Evolutionary conservation across 2,329 filamentous ascomycete genomes (phyloP), one percentile per base, ranked within the genome.

Genomic region (Xylaria sp.): DNA sequence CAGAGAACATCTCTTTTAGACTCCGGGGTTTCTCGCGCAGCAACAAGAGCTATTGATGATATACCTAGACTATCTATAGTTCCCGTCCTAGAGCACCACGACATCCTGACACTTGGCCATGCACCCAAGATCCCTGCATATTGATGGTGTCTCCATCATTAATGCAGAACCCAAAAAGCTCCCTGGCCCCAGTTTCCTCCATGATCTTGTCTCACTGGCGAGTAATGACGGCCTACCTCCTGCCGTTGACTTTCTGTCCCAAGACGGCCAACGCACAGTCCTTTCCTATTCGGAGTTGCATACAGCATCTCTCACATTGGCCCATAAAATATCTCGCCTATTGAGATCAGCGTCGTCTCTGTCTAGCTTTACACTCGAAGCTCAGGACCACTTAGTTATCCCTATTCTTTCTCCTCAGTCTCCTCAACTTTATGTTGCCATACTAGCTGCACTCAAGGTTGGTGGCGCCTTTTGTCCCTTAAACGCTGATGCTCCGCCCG

Each of bases 391-490:
- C 48, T 74, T 82, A 15, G 76, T 96, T 35, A 82, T 97, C 37
- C 93, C 93, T 0, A 78, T 97, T 2, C 82, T 96, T 19, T 76
- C 96, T 15, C 88, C 90, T 2, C 93, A 97, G 76, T 90, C 86
- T 13, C 86, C 89, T 9, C 83, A 88, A 47, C 81, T 97, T 23
- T 97, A 97, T 75, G 82, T 95, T 58, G 83, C 91, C 1, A 84
- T 91, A 64, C 75, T 97, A 44, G 92, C 89, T 3, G 85, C 94
- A 54, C 80, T 97, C 47, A 93, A 93, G 74, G 87, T 88, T 11
- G 93, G 93, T 6, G 91, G 85, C 35, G 92, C 92, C 0, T 97
- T 97, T 70, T 97, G 93, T 67, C 93, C 93, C 0, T 78, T 97
- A 58, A 90, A 90, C 63, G 81, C 91, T 49, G 93, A 96, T 75